These are phyloP conservation scores for Ogataea paraovalis DNA, from an alignment of 805 yeast genomes.

Conservation along the genomic window DNA sequence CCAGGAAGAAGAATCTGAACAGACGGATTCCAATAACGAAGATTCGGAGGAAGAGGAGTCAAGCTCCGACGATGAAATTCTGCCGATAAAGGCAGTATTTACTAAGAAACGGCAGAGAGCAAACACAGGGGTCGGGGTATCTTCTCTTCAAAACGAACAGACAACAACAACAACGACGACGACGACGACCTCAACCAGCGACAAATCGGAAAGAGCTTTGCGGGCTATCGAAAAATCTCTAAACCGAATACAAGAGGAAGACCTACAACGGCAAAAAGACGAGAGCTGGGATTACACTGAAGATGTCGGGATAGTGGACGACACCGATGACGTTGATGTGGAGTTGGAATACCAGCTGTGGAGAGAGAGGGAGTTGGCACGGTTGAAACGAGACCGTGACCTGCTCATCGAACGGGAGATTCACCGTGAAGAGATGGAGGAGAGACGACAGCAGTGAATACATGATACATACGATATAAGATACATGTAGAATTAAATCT, in stretches of 20 bases:
- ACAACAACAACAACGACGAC: no score
- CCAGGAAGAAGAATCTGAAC: neutral
- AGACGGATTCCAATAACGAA: neutral
- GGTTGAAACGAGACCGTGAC: constrained; percentile 25
- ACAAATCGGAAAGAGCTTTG: constrained; percentile 15
- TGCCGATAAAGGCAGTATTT: neutral
- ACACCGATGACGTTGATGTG: constrained; percentile 57
- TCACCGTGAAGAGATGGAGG: constrained; percentile 23
- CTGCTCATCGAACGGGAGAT: constrained; percentile 18
- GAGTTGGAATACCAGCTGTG: constrained; percentile 36
- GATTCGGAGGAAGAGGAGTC: neutral
- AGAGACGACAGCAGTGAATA: neutral
- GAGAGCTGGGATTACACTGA: constrained; percentile 19
- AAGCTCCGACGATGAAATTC: neutral
- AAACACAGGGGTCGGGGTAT: neutral
- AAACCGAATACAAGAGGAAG: constrained; percentile 20
- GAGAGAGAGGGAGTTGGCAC: constrained; percentile 27
- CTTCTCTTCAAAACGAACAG: no score
- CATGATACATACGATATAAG: no score
- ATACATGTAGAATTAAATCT: no score
- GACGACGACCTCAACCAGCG: neutral
- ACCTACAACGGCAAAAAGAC: constrained; percentile 18
- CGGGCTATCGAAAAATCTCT: constrained; percentile 24
- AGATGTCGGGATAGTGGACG: constrained; percentile 40
- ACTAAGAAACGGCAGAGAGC: neutral